Percentiles rank a stretch among this genome's conserved stretches.
phyloP scores from a whole-genome alignment of 805 yeast species.

The Wickerhamiella australiensis region DNA sequence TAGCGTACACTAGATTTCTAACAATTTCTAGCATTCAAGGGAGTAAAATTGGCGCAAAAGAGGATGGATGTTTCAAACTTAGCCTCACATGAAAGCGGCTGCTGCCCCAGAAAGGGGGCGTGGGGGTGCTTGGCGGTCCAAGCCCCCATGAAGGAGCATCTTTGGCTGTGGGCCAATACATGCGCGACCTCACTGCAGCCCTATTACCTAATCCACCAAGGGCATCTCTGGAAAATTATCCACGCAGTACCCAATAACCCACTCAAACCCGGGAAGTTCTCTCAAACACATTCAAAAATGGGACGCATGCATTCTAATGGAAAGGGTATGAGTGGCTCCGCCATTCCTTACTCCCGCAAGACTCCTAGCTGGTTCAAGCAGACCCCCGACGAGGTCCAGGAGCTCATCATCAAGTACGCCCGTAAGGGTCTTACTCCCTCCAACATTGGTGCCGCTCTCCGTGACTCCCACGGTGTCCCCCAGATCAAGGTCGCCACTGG shows the following conservation, averaged over 20 bases:
- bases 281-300: slow-evolving; percentile 40
- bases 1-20: neutral
- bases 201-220: neutral
- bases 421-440: slow-evolving; percentile 99
- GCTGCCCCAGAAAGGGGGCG: no score
- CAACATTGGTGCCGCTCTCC: slow-evolving; percentile 96
- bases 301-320: slow-evolving; percentile 99
- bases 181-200: neutral
- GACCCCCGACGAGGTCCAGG: slow-evolving; percentile 88
- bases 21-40: neutral
- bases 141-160: no score
- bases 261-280: slow-evolving; percentile 18
- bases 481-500: slow-evolving; percentile 96
- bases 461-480: slow-evolving; percentile 99
- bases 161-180: no score
- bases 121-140: no score
- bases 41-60: no score
- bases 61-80: no score
- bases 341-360: slow-evolving; percentile 98
- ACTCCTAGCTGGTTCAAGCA: slow-evolving; percentile 99
- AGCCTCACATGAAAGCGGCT: no score
- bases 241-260: neutral
- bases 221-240: neutral
- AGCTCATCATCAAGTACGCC: slow-evolving; percentile 98
- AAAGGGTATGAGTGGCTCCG: slow-evolving; percentile 98